Base-by-base conservation (phyloP, 768 basidiomycete genomes). In the Crepidotus variabilis region DNA sequence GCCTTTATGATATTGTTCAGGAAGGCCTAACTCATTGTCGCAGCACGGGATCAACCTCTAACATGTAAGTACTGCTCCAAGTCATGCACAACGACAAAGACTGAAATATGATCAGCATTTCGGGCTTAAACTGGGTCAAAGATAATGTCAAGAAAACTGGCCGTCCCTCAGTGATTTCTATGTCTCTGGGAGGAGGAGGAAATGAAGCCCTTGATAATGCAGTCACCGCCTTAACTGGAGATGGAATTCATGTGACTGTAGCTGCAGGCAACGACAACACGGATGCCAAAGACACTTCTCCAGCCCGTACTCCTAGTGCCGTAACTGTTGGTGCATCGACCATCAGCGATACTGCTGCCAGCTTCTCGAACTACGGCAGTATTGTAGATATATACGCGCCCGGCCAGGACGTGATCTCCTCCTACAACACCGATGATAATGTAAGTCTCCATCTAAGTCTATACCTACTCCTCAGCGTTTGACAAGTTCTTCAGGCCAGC, bases 251-350 rank as follows among this genome's bases (percentile, higher is more conserved):
- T 24, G 60, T 61, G 9, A 57, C 50, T 53, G 57, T 66, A n/a
- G 66, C 65, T 9, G 67, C 72, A 36, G 72, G 70, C 23, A 73
- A 73, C 59, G 22, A 23, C 20, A 60, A 64, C 50, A 48, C 48
- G 7, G 67, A 72, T 57, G 70, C 71, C 11, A 52, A 52, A 11
- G 59, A 22, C 46, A 60, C 60, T 21, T 68, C 65, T 18, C 75
- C 72, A 14, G 72, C 71, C 14, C 66, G 69, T 49, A 69, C 47
- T 16, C 47, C 47, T 6, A 23, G n/a, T 14, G 54, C 47, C 9
- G 54, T 55, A 0, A 55, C 54, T 8, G 54, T 55, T 16, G 54
- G 32, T 22, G 54, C 54, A 20, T 28, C 46, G 6, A 49, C 24
- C 47, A 34, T 55, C 9, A 21, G 23, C 11, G 54, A 55, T 24